phyloP scores from a whole-genome alignment of 208 protist species.

The Angomonas deanei region DNA sequence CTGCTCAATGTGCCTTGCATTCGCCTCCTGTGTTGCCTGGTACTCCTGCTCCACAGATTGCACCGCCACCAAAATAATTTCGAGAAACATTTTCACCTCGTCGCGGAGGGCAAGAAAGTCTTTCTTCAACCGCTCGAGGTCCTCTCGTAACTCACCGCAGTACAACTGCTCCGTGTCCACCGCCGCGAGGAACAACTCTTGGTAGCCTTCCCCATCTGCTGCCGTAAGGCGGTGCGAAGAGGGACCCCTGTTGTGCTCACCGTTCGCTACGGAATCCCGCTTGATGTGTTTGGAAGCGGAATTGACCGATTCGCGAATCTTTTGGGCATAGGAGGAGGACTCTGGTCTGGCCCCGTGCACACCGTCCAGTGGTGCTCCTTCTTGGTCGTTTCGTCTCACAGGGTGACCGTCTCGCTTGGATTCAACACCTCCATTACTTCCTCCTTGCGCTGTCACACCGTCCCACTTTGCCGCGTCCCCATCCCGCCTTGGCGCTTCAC shows the following conservation, averaged over 20 bases:
- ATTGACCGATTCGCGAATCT: background rate
- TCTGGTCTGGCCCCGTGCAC: background rate
- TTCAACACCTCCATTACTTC: too few relatives aligned
- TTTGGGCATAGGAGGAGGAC: background rate
- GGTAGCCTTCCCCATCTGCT: background rate
- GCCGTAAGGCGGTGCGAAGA: too few relatives aligned
- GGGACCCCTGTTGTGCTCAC: background rate
- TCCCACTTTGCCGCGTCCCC: too few relatives aligned
- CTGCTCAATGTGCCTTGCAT: background rate
- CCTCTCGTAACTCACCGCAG: background rate
- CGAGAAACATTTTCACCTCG: background rate
- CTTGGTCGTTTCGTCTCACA: background rate
- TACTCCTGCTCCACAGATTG: background rate
- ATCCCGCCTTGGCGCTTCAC: too few relatives aligned
- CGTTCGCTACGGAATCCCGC: background rate
- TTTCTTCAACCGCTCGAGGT: background rate
- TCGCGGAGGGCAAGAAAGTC: constrained; percentile 3
- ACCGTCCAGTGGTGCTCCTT: background rate
- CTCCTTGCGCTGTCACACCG: too few relatives aligned
- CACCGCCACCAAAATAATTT: background rate
- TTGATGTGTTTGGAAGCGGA: background rate
- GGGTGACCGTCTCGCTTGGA: too few relatives aligned
- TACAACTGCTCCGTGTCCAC: background rate
- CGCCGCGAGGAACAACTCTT: background rate
- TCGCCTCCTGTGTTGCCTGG: background rate